Evolutionary conservation across 176 grass and related monocot genomes (phyloP), one percentile per base, ranked within the genome.

Genomic region (Carex kokanica): DNA sequence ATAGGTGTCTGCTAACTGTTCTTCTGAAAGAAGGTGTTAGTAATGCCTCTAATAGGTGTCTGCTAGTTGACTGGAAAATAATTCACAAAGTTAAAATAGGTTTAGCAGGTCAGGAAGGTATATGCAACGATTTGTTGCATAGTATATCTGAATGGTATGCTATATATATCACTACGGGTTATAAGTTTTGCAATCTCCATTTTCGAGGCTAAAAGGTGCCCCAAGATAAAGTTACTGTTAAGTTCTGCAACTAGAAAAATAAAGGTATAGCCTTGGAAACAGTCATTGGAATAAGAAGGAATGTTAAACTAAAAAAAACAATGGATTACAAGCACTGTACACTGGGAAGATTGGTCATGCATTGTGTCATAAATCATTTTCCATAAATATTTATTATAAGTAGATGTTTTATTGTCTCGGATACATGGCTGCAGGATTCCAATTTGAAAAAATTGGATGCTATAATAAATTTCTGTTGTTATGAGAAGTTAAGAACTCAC

Each of bases 1-100:
- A 23, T 67, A 68, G 27, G 41, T 29, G 59, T 82, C n/a, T 74
- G 80, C 78, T 84, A 56, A 81, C 59, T 14, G 88, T 4, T 60
- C 51, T 84, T 1, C 2, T 47, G 57, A 14, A 36, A n/a, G 29
- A 29, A 53, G 16, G 53, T 64, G 11, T 49, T 79, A 27, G 55
- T 86, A 69, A 72, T 83, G 62, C 72, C 32, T 29, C 12, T 65
- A 66, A 59, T 74, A 66, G 18, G 25, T 38, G 64, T 81, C 24
- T 65, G 74, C 79, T 80, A 47, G 77, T 75, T 78, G 38, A 27
- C 72, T 31, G 72, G 31, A 5, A 80, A 27, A 87, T 85, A 7
- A 53, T 80, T 78, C 12, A 40, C 57, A 59, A 65, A 58, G 23
- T 45, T 47, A 49, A 83, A 15, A 40, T 75, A 58, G 78, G 51